Conservation (phyloP, 441 rosid species). For the Corymbia citriodora region DNA sequence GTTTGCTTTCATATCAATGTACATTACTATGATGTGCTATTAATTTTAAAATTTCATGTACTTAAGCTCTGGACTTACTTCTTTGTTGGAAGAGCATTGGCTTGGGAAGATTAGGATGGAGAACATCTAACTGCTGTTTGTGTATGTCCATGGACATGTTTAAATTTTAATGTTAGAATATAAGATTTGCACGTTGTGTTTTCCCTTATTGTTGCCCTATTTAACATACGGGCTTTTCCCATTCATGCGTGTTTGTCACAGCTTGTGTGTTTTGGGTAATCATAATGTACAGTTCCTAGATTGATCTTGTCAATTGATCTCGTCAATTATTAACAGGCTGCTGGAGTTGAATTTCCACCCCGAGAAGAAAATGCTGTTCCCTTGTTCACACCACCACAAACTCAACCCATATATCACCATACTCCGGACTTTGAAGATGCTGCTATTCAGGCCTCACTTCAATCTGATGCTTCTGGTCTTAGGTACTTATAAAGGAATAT, state of each 20-base stretch:
- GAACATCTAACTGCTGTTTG: neutral
- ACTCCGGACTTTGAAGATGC: slow-evolving; percentile 68
- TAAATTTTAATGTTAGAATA: neutral
- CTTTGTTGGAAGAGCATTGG: neutral
- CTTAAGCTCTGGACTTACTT: neutral
- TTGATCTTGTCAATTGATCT: neutral
- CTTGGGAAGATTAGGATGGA: neutral
- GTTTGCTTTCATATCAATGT: neutral
- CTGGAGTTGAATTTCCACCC: slow-evolving; percentile 95
- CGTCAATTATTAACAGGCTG: slow-evolving; percentile 9
- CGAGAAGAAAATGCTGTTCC: slow-evolving; percentile 76
- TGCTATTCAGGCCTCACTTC: slow-evolving; percentile 86
- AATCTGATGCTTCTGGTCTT: slow-evolving; percentile 76
- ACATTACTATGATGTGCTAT: neutral
- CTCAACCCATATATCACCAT: slow-evolving; percentile 61
- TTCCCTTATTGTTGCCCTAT: neutral
- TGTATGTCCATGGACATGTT: neutral
- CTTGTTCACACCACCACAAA: slow-evolving; percentile 95
- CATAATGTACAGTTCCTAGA: neutral
- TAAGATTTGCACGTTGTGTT: neutral
- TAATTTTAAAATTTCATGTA: neutral
- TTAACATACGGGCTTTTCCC: neutral
- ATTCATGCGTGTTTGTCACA: neutral
- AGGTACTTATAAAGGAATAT: slow-evolving; percentile 34
- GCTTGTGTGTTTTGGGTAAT: neutral